These are phyloP conservation scores for Amphicarpaea edgeworthii DNA, from an alignment of 306 rosid genomes.

Conservation along the genomic window DNA sequence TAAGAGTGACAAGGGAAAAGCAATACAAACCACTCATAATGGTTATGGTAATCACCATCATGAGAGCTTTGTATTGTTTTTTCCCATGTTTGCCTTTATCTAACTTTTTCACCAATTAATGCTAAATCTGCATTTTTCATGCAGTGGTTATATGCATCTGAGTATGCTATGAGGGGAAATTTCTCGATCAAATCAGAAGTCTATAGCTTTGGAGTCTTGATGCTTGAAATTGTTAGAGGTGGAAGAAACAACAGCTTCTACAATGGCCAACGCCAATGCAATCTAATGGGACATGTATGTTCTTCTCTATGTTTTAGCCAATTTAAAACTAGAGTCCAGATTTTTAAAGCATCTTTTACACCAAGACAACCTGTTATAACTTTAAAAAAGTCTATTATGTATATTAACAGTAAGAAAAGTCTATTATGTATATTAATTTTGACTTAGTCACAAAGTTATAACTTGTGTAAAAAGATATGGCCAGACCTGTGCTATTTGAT, in stretches of 20 bases:
- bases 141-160: slow-evolving; percentile 46
- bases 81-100: too few relatives aligned
- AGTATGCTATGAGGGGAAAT: slow-evolving; percentile 45
- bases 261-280: neutral
- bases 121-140: too few relatives aligned
- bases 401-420: neutral
- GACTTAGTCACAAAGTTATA: neutral
- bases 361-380: neutral
- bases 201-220: slow-evolving; percentile 38
- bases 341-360: neutral
- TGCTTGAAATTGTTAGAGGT: slow-evolving; percentile 44
- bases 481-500: neutral
- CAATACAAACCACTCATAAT: too few relatives aligned
- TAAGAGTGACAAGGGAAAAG: too few relatives aligned
- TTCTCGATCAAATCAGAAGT: slow-evolving; percentile 40
- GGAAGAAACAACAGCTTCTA: slow-evolving; percentile 42
- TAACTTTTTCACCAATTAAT: too few relatives aligned
- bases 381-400: too few relatives aligned
- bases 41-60: too few relatives aligned
- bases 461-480: neutral
- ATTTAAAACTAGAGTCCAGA: neutral
- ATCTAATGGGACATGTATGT: slow-evolving; percentile 41
- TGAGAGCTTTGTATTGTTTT: too few relatives aligned
- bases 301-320: neutral
- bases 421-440: neutral